These are phyloP conservation scores for Eimeria maxima DNA, from an alignment of 169 alveolate genomes.

Conservation along the genomic window DNA sequence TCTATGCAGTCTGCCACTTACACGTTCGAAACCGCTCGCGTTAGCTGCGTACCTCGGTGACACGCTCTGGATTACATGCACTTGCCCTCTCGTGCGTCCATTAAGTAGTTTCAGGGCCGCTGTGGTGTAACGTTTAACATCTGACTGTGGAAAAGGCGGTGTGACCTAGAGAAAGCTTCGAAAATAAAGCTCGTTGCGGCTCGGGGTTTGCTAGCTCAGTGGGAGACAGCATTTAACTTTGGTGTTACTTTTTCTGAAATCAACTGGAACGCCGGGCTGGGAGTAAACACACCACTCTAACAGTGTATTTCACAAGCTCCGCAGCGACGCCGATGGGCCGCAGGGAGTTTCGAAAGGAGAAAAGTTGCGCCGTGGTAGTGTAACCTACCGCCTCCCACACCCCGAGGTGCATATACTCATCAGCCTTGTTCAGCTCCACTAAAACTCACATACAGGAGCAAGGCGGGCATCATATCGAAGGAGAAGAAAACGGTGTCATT, in stretches of 20 bases:
- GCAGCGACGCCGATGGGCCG: not conserved
- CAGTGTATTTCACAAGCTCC: not conserved
- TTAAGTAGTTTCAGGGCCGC: not conserved
- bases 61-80: not conserved
- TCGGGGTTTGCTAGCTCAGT: not conserved
- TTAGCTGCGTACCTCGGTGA: not conserved
- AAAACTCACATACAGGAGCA: not conserved
- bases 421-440: not conserved
- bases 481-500: not conserved
- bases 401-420: not conserved
- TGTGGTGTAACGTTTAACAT: not conserved
- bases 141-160: not conserved
- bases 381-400: not conserved
- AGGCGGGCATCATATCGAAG: not conserved
- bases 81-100: not conserved
- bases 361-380: not conserved
- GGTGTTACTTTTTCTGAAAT: not conserved
- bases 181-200: not conserved
- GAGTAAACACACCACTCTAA: too few species aligned
- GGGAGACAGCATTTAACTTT: not conserved
- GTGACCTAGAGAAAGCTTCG: not conserved
- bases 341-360: not conserved
- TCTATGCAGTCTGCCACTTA: not conserved
- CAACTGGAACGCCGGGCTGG: not conserved
- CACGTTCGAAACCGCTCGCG: not conserved